Percentiles rank a stretch among this genome's conserved stretches.
phyloP scores from a whole-genome alignment of 768 basidiomycete species.

The Nidula microcarpa region DNA sequence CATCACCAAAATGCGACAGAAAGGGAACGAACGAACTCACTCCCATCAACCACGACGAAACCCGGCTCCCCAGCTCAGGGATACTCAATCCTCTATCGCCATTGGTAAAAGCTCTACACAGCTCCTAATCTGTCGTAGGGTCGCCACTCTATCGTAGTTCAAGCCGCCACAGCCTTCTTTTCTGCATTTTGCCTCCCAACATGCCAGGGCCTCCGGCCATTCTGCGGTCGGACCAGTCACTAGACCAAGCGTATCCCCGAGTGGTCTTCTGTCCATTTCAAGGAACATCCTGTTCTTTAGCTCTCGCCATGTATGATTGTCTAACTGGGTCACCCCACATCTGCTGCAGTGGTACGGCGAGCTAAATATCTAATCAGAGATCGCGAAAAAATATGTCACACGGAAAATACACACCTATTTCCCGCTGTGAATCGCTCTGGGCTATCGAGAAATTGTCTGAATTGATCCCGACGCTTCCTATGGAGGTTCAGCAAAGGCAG shows the following conservation, averaged over 20 bases:
- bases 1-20: too few relatives aligned
- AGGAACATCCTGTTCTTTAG: conserved; percentile 52
- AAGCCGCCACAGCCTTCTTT: conserved; percentile 46
- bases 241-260: conserved; percentile 51
- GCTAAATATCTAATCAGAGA: conserved; percentile 8
- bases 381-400: too few relatives aligned
- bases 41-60: too few relatives aligned
- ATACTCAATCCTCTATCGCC: conserved; percentile 22
- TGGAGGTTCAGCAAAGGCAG: conserved; percentile 57
- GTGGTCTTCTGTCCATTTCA: conserved; percentile 59
- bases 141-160: conserved; percentile 58
- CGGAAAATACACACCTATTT: conserved; percentile 28
- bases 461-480: conserved; percentile 44
- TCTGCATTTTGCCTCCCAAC: conserved; percentile 60
- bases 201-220: conserved; percentile 58
- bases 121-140: conserved; percentile 53
- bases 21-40: too few relatives aligned
- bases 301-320: conserved; percentile 61
- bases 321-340: conserved; percentile 48
- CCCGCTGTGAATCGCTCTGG: conserved; percentile 56
- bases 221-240: conserved; percentile 40
- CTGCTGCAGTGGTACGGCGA: conserved; percentile 44
- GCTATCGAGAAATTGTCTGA: conserved; percentile 50
- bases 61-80: too few relatives aligned
- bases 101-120: conserved; percentile 53